A percentile compares a stretch with the other conserved stretches of the same genome.
Conservation (phyloP, 192 early-diverging fungal species). For the Chytriomyces confervae region DNA sequence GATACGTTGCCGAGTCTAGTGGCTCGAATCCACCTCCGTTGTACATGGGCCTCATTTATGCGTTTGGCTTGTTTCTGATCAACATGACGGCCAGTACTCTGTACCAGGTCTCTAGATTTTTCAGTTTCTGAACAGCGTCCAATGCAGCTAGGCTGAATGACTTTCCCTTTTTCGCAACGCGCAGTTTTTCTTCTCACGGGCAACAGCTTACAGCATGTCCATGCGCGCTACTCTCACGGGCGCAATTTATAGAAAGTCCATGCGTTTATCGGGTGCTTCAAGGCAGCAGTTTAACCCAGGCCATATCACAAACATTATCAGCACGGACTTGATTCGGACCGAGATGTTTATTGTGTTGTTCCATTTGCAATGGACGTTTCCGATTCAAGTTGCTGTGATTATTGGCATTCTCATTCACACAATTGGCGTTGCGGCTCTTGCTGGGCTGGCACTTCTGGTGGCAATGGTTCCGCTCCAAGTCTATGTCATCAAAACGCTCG, state of each 20-base stretch:
- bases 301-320: conserved; percentile 67
- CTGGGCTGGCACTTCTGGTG: conserved; percentile 32
- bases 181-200: conserved; percentile 24
- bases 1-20: conserved; percentile 34
- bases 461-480: conserved; percentile 36
- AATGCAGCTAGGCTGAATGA: conserved; percentile 39
- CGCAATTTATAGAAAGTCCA: conserved; percentile 65
- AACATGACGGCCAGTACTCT: conserved; percentile 20
- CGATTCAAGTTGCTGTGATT: conserved; percentile 25
- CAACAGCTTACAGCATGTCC: conserved; percentile 16
- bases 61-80: conserved; percentile 32
- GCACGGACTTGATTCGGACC: conserved; percentile 35
- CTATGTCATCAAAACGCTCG: conserved; percentile 21
- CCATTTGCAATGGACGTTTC: conserved; percentile 31
- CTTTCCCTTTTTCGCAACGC: neutral
- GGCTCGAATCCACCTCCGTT: conserved; percentile 7
- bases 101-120: conserved; percentile 31
- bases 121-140: conserved; percentile 36
- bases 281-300: conserved; percentile 66
- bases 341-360: conserved; percentile 34
- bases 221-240: conserved; percentile 57
- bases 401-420: conserved; percentile 17
- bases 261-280: conserved; percentile 55
- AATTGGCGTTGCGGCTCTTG: conserved; percentile 35
- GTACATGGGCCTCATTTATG: conserved; percentile 30